Base-by-base conservation (phyloP, 768 basidiomycete genomes). In the Neoboletus subvelutipes region DNA sequence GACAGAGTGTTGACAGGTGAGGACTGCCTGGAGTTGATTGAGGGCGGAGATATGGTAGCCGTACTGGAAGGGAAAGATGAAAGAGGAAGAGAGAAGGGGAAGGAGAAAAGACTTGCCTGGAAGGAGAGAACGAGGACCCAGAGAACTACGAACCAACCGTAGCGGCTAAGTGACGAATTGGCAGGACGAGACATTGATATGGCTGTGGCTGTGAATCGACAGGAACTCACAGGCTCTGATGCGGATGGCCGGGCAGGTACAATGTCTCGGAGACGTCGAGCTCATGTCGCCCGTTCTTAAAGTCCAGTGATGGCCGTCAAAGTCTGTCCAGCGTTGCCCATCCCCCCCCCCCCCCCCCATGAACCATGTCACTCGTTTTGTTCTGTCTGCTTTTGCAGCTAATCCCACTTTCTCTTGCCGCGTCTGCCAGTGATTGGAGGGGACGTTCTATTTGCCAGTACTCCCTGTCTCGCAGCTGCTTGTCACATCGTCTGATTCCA, bases 1-100 rank as follows among this genome's bases (percentile, higher is more conserved):
- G 28, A 56, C 20, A 10, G 53, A 53, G 33, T 69, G 63, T 50
- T 80, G 80, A 75, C 93, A 96, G 4, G 88, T 92, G 55, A 94
- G 68, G 42, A 87, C 84, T 5, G 80, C 81, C 67, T 92, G 86
- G 26, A 95, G 86, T 69, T 94, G 93, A 70, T 98, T 98, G 57
- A 98, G 81, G 17, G 87, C 87, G 2, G 93, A 90, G 41, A 94
- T 91, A 71, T 96, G 92, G 71, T 90, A 97, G n/a, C 94, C 94
- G 75, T 92, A 92, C 83, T 91, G 52, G 26, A 15, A 52, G 43
- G 46, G 29, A 15, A 31, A 28, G 6, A 36, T 58, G 17, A 52
- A 33, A 9, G 29, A 45, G n/a, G 5, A 10, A 12, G 1, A 12
- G 1, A 15, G 4, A 5, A 18, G 13, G 3, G 34, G 24, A 47